A percentile compares a stretch with the other conserved stretches of the same genome.
Conservation (phyloP, 257 asterid species). For the Solanum lignicaule region DNA sequence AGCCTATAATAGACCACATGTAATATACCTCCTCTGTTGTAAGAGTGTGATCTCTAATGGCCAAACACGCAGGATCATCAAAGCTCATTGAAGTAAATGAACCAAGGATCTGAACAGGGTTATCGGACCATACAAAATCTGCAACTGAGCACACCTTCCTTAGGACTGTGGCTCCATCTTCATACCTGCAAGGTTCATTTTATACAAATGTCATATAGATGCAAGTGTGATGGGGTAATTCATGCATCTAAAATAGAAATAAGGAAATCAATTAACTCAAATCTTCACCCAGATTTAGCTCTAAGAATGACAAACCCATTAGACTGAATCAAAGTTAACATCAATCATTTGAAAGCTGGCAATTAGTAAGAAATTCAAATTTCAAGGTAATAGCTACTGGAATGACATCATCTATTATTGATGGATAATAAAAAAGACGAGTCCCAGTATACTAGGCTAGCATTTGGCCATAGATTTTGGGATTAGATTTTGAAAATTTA, state of each 20-base stretch:
- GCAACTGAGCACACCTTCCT: slow-evolving; percentile 69
- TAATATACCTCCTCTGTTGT: slow-evolving; percentile 75
- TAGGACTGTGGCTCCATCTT: slow-evolving; percentile 74
- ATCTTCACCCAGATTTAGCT: not conserved
- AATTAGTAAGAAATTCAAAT: not conserved
- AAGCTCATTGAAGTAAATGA: slow-evolving; percentile 67
- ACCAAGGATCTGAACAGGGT: slow-evolving; percentile 75
- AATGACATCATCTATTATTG: not conserved
- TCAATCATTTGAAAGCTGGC: not conserved
- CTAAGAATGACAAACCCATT: not conserved
- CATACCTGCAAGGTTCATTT: slow-evolving; percentile 43
- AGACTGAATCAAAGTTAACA: not conserved
- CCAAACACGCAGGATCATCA: slow-evolving; percentile 46
- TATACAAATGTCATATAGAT: not conserved
- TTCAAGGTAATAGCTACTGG: not conserved
- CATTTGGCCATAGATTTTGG: not conserved
- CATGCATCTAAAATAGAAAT: not conserved
- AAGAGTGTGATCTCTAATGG: slow-evolving; percentile 54
- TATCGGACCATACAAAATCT: slow-evolving; percentile 63
- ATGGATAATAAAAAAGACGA: not conserved
- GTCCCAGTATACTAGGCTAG: not conserved
- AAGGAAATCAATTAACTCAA: not conserved
- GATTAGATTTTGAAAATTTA: not conserved
- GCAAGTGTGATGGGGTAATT: not conserved
- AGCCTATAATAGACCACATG: not conserved